Conservation (phyloP, 202 grass and related monocot genomes). For the Saccharum hybrid region DNA sequence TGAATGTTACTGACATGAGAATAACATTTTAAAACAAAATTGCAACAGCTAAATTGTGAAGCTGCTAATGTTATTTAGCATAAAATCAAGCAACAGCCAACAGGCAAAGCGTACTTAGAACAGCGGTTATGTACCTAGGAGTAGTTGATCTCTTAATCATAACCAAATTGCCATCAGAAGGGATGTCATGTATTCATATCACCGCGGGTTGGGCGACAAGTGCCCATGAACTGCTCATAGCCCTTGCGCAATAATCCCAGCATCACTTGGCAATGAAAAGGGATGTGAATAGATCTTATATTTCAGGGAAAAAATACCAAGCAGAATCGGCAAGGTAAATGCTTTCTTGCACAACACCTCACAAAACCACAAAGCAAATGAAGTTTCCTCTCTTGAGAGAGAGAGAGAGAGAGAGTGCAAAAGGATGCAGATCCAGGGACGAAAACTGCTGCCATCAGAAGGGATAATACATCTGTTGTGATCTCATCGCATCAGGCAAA, state of each 20-base stretch:
- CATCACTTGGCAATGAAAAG: conserved; percentile 47
- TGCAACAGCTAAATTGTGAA: not conserved
- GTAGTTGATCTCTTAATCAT: not conserved
- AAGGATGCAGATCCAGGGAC: not conserved
- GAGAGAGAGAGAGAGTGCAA: not conserved
- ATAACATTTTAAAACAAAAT: not conserved
- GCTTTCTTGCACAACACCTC: not conserved
- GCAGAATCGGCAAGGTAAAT: too few species aligned
- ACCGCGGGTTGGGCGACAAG: conserved; percentile 36
- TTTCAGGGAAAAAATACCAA: too few species aligned
- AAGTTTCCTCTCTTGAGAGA: not conserved
- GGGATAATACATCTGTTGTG: conserved; percentile 32
- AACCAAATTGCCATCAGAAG: conserved; percentile 50
- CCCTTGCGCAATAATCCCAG: conserved; percentile 68
- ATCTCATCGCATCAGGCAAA: conserved; percentile 57
- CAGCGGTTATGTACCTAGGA: not conserved
- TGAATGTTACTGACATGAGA: not conserved
- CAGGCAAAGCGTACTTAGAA: not conserved
- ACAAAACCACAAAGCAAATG: not conserved
- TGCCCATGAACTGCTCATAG: conserved; percentile 51
- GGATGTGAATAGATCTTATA: not conserved
- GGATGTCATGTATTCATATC: conserved; percentile 50
- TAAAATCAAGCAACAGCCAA: not conserved
- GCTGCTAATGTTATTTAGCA: not conserved
- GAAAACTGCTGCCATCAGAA: conserved; percentile 56